Evolutionary conservation across 129 eudicot species (phyloP), one percentile per base, ranked within the genome.

Genomic region (Scalesia atractyloides): DNA sequence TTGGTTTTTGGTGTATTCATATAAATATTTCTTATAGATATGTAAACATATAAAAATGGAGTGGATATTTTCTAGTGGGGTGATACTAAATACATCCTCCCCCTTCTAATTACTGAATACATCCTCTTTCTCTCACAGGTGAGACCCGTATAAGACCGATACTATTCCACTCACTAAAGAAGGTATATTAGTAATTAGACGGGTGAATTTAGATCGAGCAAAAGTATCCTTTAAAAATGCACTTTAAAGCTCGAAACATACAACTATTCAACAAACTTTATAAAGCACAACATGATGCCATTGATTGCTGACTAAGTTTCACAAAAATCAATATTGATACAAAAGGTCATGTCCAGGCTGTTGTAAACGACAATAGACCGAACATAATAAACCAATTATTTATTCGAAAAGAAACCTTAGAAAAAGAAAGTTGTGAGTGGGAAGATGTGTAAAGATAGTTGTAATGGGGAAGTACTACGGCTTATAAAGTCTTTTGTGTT

Each of bases 391-490:
- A 5, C 17, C 34, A 17, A 50, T 33, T 26, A 11, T 48, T 61
- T 59, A 47, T 19, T 39, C 17, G 9, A 48, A 62, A 73, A 48
- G 51, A 30, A 46, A 37, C 13, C 44, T 51, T 33, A 50, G 46
- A 41, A 41, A 39, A 51, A 51, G 16, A 41, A 6, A 49, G 19
- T 67, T 7, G 64, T 17, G 52, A 12, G 70, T 63, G 53, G 78
- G 43, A 49, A 63, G 78, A 63, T 64, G 78, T 74, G 78, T 51
- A 74, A 74, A 74, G 72, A 50, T 50, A 64, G 16, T 63, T 2
- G 66, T 20, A 73, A 63, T 30, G 14, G 12, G 22, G 53, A 73
- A 50, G 78, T 73, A 73, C 64, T 34, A 73, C 63, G 70, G 52
- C 24, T 49, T 18, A 39, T 63, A 74, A 34, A 63, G 64, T 74